phyloP scores from a whole-genome alignment of 176 grass and related monocot species.

The Cenchrus purpureus region DNA sequence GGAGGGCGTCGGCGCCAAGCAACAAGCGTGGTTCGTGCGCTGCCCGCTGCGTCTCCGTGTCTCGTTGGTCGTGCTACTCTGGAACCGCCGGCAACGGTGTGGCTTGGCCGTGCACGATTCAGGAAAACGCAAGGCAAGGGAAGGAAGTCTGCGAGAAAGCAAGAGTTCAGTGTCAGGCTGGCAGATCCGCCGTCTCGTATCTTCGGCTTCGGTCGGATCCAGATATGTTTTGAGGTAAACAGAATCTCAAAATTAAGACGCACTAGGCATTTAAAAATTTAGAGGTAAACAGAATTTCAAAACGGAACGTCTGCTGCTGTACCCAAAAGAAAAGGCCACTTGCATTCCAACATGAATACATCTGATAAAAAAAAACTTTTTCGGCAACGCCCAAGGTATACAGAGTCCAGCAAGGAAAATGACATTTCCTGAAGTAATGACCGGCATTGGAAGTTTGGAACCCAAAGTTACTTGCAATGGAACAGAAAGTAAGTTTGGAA shows the following conservation, averaged over 20 bases:
- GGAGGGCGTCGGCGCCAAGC: slow-evolving; percentile 28
- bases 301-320: not conserved
- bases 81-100: not conserved
- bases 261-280: no score
- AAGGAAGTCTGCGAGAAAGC: not conserved
- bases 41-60: not conserved
- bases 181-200: no score
- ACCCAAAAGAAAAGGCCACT: no score
- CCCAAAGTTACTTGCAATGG: not conserved
- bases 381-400: no score
- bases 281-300: no score
- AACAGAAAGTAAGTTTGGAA: not conserved
- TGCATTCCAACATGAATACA: not conserved
- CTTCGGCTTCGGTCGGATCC: no score
- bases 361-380: not conserved
- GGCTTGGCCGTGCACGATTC: not conserved
- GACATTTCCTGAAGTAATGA: not conserved
- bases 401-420: not conserved
- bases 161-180: not conserved
- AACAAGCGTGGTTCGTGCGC: not conserved
- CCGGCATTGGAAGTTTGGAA: not conserved
- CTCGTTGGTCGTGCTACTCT: no score
- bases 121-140: not conserved
- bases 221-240: no score
- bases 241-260: no score